A percentile compares a stretch with the other conserved stretches of the same genome.
Conservation (phyloP, 2,329 filamentous ascomycete genomes). For the Fusarium penzigii region DNA sequence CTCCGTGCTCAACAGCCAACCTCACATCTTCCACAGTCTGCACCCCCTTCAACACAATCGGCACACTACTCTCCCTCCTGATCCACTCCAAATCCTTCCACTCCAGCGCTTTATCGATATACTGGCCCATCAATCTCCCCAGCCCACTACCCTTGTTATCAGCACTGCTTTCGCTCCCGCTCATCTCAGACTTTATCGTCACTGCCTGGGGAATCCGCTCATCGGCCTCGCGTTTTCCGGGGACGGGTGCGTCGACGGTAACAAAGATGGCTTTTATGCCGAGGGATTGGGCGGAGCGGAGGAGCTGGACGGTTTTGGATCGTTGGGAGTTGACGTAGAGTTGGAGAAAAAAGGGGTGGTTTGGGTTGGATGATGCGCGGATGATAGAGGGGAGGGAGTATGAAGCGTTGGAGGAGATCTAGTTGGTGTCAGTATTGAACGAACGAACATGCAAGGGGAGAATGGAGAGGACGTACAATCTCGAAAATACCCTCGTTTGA, state of each 20-base stretch:
- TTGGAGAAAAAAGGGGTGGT: slow-evolving; percentile 38
- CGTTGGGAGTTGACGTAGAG: slow-evolving; percentile 56
- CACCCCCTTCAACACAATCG: slow-evolving; percentile 58
- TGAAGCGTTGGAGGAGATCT: slow-evolving; percentile 31
- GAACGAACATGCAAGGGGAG: neutral
- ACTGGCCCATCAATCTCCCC: slow-evolving; percentile 52
- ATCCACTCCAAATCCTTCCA: slow-evolving; percentile 58
- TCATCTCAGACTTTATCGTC: slow-evolving; percentile 38
- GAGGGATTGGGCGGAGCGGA: slow-evolving; percentile 39
- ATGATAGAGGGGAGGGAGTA: slow-evolving; percentile 28
- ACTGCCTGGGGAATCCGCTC: slow-evolving; percentile 51
- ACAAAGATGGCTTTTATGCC: slow-evolving; percentile 55
- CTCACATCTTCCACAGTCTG: slow-evolving; percentile 57
- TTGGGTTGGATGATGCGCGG: slow-evolving; percentile 17
- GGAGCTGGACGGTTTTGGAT: slow-evolving; percentile 47
- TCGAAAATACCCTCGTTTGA: slow-evolving; percentile 30
- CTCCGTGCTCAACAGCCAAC: slow-evolving; percentile 48
- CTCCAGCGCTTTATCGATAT: slow-evolving; percentile 51
- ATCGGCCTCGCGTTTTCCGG: slow-evolving; percentile 59
- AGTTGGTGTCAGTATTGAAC: neutral
- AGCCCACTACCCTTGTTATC: slow-evolving; percentile 56
- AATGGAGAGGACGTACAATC: slow-evolving; percentile 14
- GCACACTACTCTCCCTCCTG: slow-evolving; percentile 44
- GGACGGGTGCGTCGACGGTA: slow-evolving; percentile 57
- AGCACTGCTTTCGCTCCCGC: slow-evolving; percentile 44